Conservation (phyloP, 2,329 filamentous ascomycete species). For the Aspergillus fischeri region DNA sequence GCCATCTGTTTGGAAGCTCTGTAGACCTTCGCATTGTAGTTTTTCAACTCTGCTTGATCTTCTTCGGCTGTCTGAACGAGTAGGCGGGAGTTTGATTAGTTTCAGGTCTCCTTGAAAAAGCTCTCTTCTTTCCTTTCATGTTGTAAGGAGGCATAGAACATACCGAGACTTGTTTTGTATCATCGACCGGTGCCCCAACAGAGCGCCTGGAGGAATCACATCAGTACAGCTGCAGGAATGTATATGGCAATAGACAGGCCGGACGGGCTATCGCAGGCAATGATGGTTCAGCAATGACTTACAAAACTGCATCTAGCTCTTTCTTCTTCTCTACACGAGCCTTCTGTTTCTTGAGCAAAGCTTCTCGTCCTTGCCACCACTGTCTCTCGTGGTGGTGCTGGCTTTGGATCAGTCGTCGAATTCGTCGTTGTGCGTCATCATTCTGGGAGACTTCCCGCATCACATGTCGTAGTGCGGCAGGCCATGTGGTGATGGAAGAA, state of each 20-base stretch:
- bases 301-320: slow-evolving; percentile 54
- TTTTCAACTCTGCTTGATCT: slow-evolving; percentile 51
- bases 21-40: slow-evolving; percentile 61
- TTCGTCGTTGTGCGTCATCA: slow-evolving; percentile 42
- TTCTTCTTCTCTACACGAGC: slow-evolving; percentile 50
- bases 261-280: background rate
- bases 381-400: slow-evolving; percentile 61
- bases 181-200: slow-evolving; percentile 41
- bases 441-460: slow-evolving; percentile 47
- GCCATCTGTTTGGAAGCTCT: slow-evolving; percentile 57
- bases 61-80: slow-evolving; percentile 41
- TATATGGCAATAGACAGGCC: background rate
- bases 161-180: slow-evolving; percentile 31
- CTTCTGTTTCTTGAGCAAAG: slow-evolving; percentile 50
- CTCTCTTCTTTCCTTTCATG: background rate
- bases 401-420: slow-evolving; percentile 57
- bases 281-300: slow-evolving; percentile 21
- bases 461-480: slow-evolving; percentile 48
- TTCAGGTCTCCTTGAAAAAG: background rate
- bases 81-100: background rate
- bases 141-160: slow-evolving; percentile 1
- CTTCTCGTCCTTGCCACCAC: slow-evolving; percentile 55
- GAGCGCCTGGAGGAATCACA: slow-evolving; percentile 35
- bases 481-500: slow-evolving; percentile 50
- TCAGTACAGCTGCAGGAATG: background rate